A percentile compares a stretch with the other conserved stretches of the same genome.
phyloP scores from a whole-genome alignment of 306 rosid species.

The Rubus parviflorus region DNA sequence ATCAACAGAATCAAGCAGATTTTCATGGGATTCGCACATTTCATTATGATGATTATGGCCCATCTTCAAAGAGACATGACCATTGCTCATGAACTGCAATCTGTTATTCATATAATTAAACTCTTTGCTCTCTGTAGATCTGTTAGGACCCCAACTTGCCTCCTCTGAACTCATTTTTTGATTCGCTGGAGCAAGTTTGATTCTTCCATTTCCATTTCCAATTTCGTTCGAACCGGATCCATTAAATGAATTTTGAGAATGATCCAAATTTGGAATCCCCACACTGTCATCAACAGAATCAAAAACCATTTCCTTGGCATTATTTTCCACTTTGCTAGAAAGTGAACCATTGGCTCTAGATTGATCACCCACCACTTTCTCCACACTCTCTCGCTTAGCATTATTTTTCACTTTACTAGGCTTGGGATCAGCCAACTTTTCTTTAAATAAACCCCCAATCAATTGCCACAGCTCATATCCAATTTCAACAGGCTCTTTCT shows the following conservation, averaged over 20 bases:
- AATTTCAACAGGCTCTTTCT: conserved; percentile 56
- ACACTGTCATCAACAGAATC: conserved; percentile 37
- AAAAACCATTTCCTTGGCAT: conserved; percentile 26
- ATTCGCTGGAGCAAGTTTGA: conserved; percentile 27
- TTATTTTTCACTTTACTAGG: conserved; percentile 45
- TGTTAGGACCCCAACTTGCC: conserved; percentile 20
- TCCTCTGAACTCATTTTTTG: conserved; percentile 36
- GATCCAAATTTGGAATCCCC: conserved; percentile 29
- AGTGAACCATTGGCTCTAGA: conserved; percentile 25
- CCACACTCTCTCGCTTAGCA: conserved; percentile 39
- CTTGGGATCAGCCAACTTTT: conserved; percentile 45
- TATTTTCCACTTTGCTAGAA: neutral
- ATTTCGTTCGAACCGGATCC: conserved; percentile 32
- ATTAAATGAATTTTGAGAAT: conserved; percentile 32
- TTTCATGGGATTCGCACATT: conserved; percentile 53
- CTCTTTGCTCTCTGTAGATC: conserved; percentile 34
- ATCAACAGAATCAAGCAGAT: conserved; percentile 50
- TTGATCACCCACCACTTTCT: conserved; percentile 36
- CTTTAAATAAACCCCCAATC: conserved; percentile 58
- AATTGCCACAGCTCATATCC: conserved; percentile 60
- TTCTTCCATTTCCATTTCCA: conserved; percentile 38
- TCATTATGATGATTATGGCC: conserved; percentile 40
- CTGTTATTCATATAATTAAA: conserved; percentile 43
- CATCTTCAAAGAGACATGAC: conserved; percentile 48
- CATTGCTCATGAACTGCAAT: conserved; percentile 46